These are phyloP conservation scores for Trichoderma gracile DNA, from an alignment of 2,329 filamentous ascomycete genomes.

Conservation along the genomic window DNA sequence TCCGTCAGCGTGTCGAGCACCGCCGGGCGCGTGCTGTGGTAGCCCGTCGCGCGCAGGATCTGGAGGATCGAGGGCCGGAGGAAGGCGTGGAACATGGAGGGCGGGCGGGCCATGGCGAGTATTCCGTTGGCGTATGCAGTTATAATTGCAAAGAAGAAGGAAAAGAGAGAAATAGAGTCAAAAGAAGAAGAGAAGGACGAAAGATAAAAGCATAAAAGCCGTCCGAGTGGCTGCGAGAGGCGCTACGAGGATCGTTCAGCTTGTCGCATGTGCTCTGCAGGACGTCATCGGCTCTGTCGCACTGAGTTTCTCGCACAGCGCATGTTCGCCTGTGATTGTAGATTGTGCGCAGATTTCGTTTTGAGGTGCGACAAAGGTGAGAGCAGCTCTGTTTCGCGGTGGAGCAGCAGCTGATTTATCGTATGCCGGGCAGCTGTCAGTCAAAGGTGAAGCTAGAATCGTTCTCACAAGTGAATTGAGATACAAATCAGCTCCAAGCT, in stretches of 20 bases:
- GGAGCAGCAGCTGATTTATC: not conserved
- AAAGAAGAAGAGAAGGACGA: not conserved
- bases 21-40: conserved; percentile 76
- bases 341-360: not conserved
- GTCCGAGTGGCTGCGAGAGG: conserved; percentile 16
- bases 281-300: conserved; percentile 37
- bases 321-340: conserved; percentile 32
- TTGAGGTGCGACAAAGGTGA: too few species aligned
- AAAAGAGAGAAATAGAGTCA: not conserved
- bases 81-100: conserved; percentile 67
- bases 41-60: conserved; percentile 87
- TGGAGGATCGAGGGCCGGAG: conserved; percentile 86
- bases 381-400: not conserved
- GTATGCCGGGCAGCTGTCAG: not conserved
- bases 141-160: not conserved
- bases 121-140: not conserved
- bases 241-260: conserved; percentile 28
- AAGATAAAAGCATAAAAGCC: not conserved
- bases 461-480: conserved; percentile 1
- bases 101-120: conserved; percentile 47
- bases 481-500: not conserved
- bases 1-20: conserved; percentile 89
- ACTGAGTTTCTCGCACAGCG: conserved; percentile 32
- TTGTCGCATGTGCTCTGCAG: conserved; percentile 32
- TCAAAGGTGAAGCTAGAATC: not conserved